A percentile compares a stretch with the other conserved stretches of the same genome.
These are phyloP conservation scores for Helotiales sp. DNA, from an alignment of 2,329 filamentous ascomycete genomes.

Conservation along the genomic window DNA sequence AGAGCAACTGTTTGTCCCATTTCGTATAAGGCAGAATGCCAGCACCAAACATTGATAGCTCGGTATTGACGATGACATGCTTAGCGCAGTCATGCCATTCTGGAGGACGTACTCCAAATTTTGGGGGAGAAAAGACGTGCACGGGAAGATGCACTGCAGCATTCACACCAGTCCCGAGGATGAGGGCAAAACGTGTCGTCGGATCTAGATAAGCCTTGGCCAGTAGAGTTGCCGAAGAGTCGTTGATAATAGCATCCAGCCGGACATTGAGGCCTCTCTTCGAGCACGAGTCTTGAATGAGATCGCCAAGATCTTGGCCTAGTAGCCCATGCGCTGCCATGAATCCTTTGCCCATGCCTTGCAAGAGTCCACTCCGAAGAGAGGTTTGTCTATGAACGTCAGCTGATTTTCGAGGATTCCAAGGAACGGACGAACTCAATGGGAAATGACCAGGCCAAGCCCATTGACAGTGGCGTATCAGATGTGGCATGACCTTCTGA, in stretches of 20 bases:
- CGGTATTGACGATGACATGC: slow-evolving; percentile 67
- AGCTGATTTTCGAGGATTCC: slow-evolving; percentile 24
- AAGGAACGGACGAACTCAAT: slow-evolving; percentile 55
- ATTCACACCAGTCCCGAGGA: slow-evolving; percentile 68
- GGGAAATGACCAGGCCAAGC: slow-evolving; percentile 69
- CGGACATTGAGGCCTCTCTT: slow-evolving; percentile 49
- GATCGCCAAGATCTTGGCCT: slow-evolving; percentile 59
- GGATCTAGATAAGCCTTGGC: slow-evolving; percentile 59
- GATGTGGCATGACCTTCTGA: slow-evolving; percentile 39
- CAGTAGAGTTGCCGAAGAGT: slow-evolving; percentile 65
- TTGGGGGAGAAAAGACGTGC: slow-evolving; percentile 51
- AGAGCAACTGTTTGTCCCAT: slow-evolving; percentile 58
- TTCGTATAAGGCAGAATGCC: slow-evolving; percentile 58
- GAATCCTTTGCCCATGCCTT: slow-evolving; percentile 67
- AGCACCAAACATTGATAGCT: slow-evolving; percentile 66
- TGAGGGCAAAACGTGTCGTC: slow-evolving; percentile 62
- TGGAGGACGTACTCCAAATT: slow-evolving; percentile 56
- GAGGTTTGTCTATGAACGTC: slow-evolving; percentile 58
- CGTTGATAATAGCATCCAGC: slow-evolving; percentile 64
- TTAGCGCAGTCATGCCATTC: slow-evolving; percentile 58
- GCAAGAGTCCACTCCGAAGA: slow-evolving; percentile 56
- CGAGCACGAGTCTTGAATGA: slow-evolving; percentile 56
- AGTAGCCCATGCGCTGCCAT: slow-evolving; percentile 56
- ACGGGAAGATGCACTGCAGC: slow-evolving; percentile 65
- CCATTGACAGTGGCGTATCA: slow-evolving; percentile 51